These are phyloP conservation scores for Tylopilus balloui DNA, from an alignment of 768 basidiomycete species.

Conservation along the genomic window DNA sequence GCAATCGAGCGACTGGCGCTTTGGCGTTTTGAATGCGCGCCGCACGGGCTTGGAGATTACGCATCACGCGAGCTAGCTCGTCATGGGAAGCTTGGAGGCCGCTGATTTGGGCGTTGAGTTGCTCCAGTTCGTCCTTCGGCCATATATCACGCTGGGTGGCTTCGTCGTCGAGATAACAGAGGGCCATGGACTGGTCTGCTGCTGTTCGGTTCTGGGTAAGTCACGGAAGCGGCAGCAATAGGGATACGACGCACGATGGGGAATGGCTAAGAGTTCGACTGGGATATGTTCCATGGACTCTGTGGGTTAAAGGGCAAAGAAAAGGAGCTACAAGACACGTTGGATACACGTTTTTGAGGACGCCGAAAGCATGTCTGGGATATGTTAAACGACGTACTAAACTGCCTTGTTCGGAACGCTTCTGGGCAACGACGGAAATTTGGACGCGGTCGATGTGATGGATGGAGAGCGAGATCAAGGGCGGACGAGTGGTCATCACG, in stretches of 20 bases:
- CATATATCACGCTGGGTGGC: conserved; percentile 1
- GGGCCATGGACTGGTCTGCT: conserved; percentile 18
- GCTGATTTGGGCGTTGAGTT: conserved; percentile 23
- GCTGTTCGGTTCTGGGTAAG: conserved; percentile 8
- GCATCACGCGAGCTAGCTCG: conserved; percentile 24
- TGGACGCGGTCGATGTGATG: conserved; percentile 10
- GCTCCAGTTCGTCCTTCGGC: conserved; percentile 24
- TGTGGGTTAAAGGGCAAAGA: conserved; percentile 26
- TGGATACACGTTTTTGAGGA: conserved; percentile 29
- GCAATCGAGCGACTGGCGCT: conserved; percentile 29
- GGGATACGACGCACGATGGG: conserved; percentile 22
- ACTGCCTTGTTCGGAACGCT: conserved; percentile 18
- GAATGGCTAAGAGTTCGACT: conserved; percentile 17
- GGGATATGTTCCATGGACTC: conserved; percentile 18
- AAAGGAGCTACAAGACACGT: conserved; percentile 20
- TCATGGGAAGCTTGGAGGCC: conserved; percentile 29
- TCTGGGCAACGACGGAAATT: conserved; percentile 24
- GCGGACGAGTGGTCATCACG: background rate
- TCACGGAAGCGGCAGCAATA: background rate
- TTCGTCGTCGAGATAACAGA: conserved; percentile 23
- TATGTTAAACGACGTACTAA: conserved; percentile 19
- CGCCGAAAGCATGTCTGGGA: conserved; percentile 10
- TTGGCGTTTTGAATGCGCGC: conserved; percentile 31
- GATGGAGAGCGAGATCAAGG: background rate
- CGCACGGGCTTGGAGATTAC: conserved; percentile 26